These are phyloP conservation scores for Cladophialophora chaetospira DNA, from an alignment of 2,329 filamentous ascomycete species.

Conservation along the genomic window DNA sequence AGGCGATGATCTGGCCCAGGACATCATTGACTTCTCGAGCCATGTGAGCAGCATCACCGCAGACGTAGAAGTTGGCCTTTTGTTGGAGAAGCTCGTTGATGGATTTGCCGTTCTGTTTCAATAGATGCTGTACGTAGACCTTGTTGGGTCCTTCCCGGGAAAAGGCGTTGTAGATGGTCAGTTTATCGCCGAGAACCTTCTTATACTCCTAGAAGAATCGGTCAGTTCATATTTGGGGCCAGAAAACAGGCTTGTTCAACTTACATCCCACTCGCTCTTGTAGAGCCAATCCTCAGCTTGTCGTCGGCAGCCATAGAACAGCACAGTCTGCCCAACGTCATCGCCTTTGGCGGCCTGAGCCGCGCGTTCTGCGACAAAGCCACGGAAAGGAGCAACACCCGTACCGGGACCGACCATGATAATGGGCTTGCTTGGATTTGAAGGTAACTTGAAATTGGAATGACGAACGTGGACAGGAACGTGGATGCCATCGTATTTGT, in stretches of 20 bases:
- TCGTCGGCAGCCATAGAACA: slow-evolving; percentile 96
- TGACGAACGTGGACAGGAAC: slow-evolving; percentile 94
- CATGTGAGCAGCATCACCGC: slow-evolving; percentile 97
- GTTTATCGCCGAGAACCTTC: slow-evolving; percentile 79
- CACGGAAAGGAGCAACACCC: slow-evolving; percentile 94
- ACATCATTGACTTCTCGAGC: slow-evolving; percentile 87
- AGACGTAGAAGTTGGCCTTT: slow-evolving; percentile 94
- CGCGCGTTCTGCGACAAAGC: slow-evolving; percentile 90
- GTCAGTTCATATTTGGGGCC: slow-evolving; percentile 23
- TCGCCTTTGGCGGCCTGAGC: slow-evolving; percentile 78
- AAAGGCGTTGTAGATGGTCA: slow-evolving; percentile 90
- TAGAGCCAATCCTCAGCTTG: slow-evolving; percentile 90
- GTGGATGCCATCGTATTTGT: slow-evolving; percentile 95
- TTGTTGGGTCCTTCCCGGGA: slow-evolving; percentile 86
- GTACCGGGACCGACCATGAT: slow-evolving; percentile 97
- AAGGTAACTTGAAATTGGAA: slow-evolving; percentile 98
- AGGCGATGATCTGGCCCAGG: slow-evolving; percentile 82
- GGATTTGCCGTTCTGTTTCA: slow-evolving; percentile 79
- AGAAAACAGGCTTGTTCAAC: slow-evolving; percentile 39
- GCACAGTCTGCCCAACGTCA: slow-evolving; percentile 79
- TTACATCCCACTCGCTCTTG: slow-evolving; percentile 85
- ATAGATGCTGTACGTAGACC: slow-evolving; percentile 93
- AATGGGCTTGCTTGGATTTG: slow-evolving; percentile 87
- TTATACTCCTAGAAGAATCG: slow-evolving; percentile 68
- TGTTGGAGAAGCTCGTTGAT: slow-evolving; percentile 83